Percentiles rank a stretch among this genome's conserved stretches.
Evolutionary conservation across 2,329 filamentous ascomycete species (phyloP).

Genomic region (Teratosphaeria viscida): DNA sequence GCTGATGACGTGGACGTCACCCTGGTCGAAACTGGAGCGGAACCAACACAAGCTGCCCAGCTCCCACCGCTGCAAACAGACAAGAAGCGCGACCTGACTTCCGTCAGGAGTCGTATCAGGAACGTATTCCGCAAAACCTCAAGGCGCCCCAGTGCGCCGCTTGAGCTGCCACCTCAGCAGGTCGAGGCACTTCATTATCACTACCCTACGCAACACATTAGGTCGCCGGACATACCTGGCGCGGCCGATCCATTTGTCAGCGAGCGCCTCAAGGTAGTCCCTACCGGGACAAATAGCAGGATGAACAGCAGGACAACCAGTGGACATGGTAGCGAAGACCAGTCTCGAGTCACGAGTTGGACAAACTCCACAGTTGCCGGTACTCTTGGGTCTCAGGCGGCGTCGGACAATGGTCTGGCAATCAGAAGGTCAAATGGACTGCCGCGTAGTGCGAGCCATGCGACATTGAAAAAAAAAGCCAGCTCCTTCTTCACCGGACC

Average conservation of each 20-base stretch:
- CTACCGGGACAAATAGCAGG: neutral
- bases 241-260: neutral
- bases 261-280: slow-evolving; percentile 23
- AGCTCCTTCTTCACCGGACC: slow-evolving; percentile 23
- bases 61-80: neutral
- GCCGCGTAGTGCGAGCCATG: slow-evolving; percentile 8
- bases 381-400: slow-evolving; percentile 35
- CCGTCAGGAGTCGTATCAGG: slow-evolving; percentile 52
- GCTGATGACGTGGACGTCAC: slow-evolving; percentile 8
- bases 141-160: slow-evolving; percentile 27
- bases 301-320: slow-evolving; percentile 31
- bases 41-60: slow-evolving; percentile 1
- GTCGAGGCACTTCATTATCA: slow-evolving; percentile 31
- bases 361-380: slow-evolving; percentile 52
- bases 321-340: slow-evolving; percentile 37
- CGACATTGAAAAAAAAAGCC: slow-evolving; percentile 15
- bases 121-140: slow-evolving; percentile 41
- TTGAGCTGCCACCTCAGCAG: slow-evolving; percentile 40
- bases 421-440: slow-evolving; percentile 6
- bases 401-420: neutral
- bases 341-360: slow-evolving; percentile 64
- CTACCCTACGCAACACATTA: slow-evolving; percentile 3
- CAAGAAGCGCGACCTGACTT: slow-evolving; percentile 50
- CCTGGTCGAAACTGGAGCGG: slow-evolving; percentile 4
- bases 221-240: neutral